Conservation (phyloP, 1,284 basidiomycete genomes). For the Apiotrichum gracile region DNA sequence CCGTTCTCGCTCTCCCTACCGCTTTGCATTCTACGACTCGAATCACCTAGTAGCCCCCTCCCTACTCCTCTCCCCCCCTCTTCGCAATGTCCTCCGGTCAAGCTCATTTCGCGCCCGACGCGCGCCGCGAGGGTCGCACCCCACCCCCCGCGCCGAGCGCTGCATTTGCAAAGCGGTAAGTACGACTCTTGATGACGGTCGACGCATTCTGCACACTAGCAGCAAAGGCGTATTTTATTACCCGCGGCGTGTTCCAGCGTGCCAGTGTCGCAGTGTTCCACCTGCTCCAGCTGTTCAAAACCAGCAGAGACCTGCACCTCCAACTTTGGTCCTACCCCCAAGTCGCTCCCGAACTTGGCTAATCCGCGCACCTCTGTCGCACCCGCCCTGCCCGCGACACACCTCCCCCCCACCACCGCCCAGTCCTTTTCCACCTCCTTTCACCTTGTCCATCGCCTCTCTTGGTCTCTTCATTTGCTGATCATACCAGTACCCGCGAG, state of each 20-base stretch:
- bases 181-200: not conserved
- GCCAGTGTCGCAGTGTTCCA: too few relatives aligned
- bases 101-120: not conserved
- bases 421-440: too few relatives aligned
- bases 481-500: constrained; percentile 63
- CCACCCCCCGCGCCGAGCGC: constrained; percentile 83
- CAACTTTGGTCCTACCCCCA: too few relatives aligned
- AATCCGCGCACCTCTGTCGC: not conserved
- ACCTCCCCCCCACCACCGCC: not conserved
- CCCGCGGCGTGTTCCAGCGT: too few relatives aligned
- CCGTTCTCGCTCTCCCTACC: not conserved
- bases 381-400: not conserved
- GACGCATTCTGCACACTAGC: too few relatives aligned
- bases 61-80: not conserved
- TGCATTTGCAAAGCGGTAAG: constrained; percentile 75
- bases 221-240: too few relatives aligned
- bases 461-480: not conserved
- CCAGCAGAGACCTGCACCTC: too few relatives aligned
- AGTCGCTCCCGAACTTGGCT: not conserved
- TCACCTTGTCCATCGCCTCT: not conserved
- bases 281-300: too few relatives aligned
- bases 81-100: not conserved
- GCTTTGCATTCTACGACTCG: not conserved
- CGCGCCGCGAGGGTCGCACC: constrained; percentile 39
- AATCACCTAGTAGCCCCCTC: not conserved